Percentiles rank a stretch among this genome's conserved stretches.
Evolutionary conservation across 805 yeast genomes (phyloP).

Genomic region (Candida dajiaensis): DNA sequence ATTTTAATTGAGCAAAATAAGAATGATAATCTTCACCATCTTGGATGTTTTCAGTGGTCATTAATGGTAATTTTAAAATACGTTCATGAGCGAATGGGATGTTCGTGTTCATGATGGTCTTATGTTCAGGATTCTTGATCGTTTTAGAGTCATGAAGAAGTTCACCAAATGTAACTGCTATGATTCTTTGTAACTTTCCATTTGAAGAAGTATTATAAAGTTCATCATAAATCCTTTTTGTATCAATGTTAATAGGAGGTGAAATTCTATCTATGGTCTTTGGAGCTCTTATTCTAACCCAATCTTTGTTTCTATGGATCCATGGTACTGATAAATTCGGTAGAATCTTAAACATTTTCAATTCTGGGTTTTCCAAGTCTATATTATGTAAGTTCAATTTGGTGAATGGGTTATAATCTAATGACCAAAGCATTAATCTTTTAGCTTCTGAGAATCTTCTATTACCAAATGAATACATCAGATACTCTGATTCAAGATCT

Average conservation of each 20-base stretch:
- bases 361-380: slow-evolving; percentile 4
- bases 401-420: slow-evolving; percentile 21
- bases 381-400: slow-evolving; percentile 8
- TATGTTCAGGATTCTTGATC: background rate
- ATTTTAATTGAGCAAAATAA: slow-evolving; percentile 38
- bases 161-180: slow-evolving; percentile 22
- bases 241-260: slow-evolving; percentile 5
- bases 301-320: slow-evolving; percentile 17
- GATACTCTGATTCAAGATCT: slow-evolving; percentile 4
- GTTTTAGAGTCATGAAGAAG: slow-evolving; percentile 11
- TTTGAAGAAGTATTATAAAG: slow-evolving; percentile 1
- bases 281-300: slow-evolving; percentile 20
- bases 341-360: slow-evolving; percentile 5
- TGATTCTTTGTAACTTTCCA: slow-evolving; percentile 8
- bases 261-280: slow-evolving; percentile 1
- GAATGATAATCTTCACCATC: slow-evolving; percentile 21
- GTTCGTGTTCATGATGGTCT: slow-evolving; percentile 15
- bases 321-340: slow-evolving; percentile 20
- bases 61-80: slow-evolving; percentile 13
- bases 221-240: slow-evolving; percentile 8
- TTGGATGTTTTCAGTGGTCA: slow-evolving; percentile 1
- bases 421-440: slow-evolving; percentile 21
- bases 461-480: slow-evolving; percentile 15
- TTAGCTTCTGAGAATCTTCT: slow-evolving; percentile 18
- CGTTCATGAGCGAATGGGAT: slow-evolving; percentile 17